Base-by-base conservation (phyloP, 352 stramenopile species). In the Detonula confervacea region DNA sequence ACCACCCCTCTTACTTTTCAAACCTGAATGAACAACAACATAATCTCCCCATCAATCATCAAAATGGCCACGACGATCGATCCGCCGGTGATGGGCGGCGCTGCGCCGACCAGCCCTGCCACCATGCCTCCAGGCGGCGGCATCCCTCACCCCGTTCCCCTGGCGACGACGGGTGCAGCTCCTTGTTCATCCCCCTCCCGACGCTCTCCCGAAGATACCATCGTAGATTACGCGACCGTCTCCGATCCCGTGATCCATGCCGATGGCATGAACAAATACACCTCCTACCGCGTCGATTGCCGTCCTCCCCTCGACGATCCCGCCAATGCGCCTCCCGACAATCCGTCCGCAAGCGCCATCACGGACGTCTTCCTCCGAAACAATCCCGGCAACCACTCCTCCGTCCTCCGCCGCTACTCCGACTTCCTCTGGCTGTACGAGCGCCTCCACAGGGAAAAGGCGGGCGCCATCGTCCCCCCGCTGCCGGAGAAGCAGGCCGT, bases 201-300 rank as follows among this genome's bases (percentile, higher is more conserved):
- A 12, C 16, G 25, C 33, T 66, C 57, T 0, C 67, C 67, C 29
- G 75, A 83, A 65, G 75, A 83, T 39, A 16, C n/a, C 20, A 52
- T 78, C n/a, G n/a, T n/a, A n/a, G 61, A 70, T 39, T 83, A 83
- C 54, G 57, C 78, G 46, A 83, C 75, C 22, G 96, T 99, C 9
- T 96, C 93, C 20, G 97, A 98, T 85, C 97, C 97, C 0, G 94
- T 98, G 9, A 98, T 98, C 82, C 96, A 98, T 69, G 92, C 93
- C 33, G 97, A 98, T 72, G 96, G 97, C 49, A 98, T 99, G 88
- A 98, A 98, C 82, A 96, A 97, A 65, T 98, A 98, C 83, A 98
- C 98, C 51, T 97, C 95, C 64, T 99, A 99, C 90, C 98, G 98
- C 73, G 96, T 98, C 11, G 87, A 93, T 56, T 87, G 90, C 49